Base-by-base conservation (phyloP, 2,329 filamentous ascomycete genomes). In the Cadophora luteo-olivacea region DNA sequence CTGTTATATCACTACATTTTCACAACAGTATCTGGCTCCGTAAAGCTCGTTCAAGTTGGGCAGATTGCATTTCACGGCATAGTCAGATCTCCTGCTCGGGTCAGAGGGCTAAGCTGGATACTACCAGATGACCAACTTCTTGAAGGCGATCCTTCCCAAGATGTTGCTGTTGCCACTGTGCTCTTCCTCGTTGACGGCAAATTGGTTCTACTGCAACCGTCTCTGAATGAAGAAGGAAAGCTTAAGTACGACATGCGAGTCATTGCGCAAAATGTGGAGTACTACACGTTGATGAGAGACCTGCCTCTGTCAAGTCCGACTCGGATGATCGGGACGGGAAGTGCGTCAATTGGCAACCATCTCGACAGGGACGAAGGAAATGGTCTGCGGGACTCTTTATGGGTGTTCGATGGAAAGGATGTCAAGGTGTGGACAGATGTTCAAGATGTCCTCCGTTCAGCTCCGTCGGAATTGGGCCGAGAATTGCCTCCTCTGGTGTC, bases 191-290 rank as follows among this genome's bases (percentile, higher is more conserved):
- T 99, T 1, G 96, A 99, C 77, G 96, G 95, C 36, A 99, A 99
- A 79, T 87, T 99, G 24, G 96, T 98, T 12, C 83, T 98, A 48
- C 85, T 99, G 61, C 93, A 97, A 72, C 95, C 96, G 1, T 94
- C 93, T 0, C 84, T 93, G 5, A 94, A 92, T 63, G 92, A 92
- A 61, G 88, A 91, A 54, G 92, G 92, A 5, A 91, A 94, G 74
- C 85, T 97, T 63, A 98, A 97, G 82, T 99, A 99, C 77, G 95
- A 98, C 77, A 99, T 99, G 96, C 91, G 94, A 11, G 91, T 98
- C 68, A 91, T 99, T 77, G 94, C 94, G 14, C 93, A 97, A 75
- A 97, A 97, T 75, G 94, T 98, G 51, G 96, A 99, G 79, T 98
- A 96, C 76, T 97, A 97, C 78, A 91, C 91, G 65, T 89, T 96